A percentile compares a stretch with the other conserved stretches of the same genome.
Evolutionary conservation across 2,329 filamentous ascomycete genomes (phyloP).

Genomic region (Colletotrichum costaricense): DNA sequence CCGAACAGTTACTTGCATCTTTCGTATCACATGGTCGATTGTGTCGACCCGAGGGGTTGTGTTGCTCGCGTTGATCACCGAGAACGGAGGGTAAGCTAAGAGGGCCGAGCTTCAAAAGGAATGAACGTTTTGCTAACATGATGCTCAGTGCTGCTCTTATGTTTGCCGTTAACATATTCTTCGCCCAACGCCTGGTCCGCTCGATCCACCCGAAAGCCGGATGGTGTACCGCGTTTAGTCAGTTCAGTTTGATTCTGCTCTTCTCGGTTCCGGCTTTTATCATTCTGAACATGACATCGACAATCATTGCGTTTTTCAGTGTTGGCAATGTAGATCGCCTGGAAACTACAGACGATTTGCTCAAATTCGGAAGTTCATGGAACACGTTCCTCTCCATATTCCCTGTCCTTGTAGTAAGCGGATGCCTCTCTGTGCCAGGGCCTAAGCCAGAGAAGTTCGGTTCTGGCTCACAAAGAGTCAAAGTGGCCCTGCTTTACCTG

Average conservation of each 20-base stretch:
- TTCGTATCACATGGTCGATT: slow-evolving; percentile 50
- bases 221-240: slow-evolving; percentile 45
- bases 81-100: slow-evolving; percentile 47
- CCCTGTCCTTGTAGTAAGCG: slow-evolving; percentile 39
- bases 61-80: slow-evolving; percentile 48
- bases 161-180: slow-evolving; percentile 52
- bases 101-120: not conserved
- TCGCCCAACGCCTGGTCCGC: slow-evolving; percentile 51
- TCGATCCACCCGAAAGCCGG: slow-evolving; percentile 49
- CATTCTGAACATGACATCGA: slow-evolving; percentile 45
- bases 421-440: slow-evolving; percentile 41
- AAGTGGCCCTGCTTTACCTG: slow-evolving; percentile 43
- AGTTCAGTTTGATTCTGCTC: slow-evolving; percentile 38
- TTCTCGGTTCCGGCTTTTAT: slow-evolving; percentile 44
- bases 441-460: slow-evolving; percentile 47
- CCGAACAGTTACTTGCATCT: slow-evolving; percentile 45
- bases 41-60: slow-evolving; percentile 41
- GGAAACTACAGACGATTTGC: slow-evolving; percentile 24
- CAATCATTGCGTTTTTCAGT: slow-evolving; percentile 41
- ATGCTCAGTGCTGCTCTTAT: slow-evolving; percentile 44
- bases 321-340: slow-evolving; percentile 35
- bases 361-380: slow-evolving; percentile 39
- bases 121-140: not conserved
- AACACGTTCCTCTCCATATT: slow-evolving; percentile 39
- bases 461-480: slow-evolving; percentile 42